A percentile compares a stretch with the other conserved stretches of the same genome.
phyloP scores from a whole-genome alignment of 2,329 filamentous ascomycete species.

The Didymella segeticola region DNA sequence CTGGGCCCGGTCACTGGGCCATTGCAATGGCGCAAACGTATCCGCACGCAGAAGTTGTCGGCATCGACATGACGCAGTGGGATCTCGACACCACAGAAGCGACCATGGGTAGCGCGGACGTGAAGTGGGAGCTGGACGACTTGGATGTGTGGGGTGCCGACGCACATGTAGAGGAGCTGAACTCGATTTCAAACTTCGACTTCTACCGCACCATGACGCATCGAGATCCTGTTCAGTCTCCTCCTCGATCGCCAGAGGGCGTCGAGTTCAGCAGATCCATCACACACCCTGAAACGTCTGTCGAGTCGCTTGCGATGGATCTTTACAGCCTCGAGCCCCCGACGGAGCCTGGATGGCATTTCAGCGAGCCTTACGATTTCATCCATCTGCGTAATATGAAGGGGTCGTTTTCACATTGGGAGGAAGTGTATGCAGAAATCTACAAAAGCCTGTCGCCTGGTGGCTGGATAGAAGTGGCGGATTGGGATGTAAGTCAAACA shows the following conservation, averaged over 20 bases:
- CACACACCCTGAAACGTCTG: conserved; percentile 24
- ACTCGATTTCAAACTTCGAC: conserved; percentile 29
- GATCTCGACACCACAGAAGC: conserved; percentile 58
- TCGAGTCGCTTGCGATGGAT: conserved; percentile 32
- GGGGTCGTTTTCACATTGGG: conserved; percentile 57
- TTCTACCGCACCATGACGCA: conserved; percentile 33
- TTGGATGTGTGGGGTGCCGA: conserved; percentile 45
- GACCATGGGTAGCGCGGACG: conserved; percentile 33
- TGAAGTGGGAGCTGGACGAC: conserved; percentile 49
- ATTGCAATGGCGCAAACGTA: conserved; percentile 54
- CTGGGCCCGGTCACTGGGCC: conserved; percentile 59
- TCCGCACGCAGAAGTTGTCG: conserved; percentile 56
- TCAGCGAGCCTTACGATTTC: conserved; percentile 57
- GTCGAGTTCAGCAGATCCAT: conserved; percentile 4
- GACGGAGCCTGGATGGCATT: conserved; percentile 52
- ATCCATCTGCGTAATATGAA: conserved; percentile 58
- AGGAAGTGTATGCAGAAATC: conserved; percentile 54
- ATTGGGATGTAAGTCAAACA: conserved; percentile 37
- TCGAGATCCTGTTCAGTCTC: conserved; percentile 27
- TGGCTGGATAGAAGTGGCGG: conserved; percentile 56
- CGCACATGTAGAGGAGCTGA: conserved; percentile 35
- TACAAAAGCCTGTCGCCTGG: conserved; percentile 55
- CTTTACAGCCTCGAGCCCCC: conserved; percentile 28
- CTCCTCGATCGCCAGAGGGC: conserved; percentile 14
- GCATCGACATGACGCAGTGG: conserved; percentile 57